These are phyloP conservation scores for Mycogone perniciosa DNA, from an alignment of 2,329 filamentous ascomycete genomes.

Conservation along the genomic window DNA sequence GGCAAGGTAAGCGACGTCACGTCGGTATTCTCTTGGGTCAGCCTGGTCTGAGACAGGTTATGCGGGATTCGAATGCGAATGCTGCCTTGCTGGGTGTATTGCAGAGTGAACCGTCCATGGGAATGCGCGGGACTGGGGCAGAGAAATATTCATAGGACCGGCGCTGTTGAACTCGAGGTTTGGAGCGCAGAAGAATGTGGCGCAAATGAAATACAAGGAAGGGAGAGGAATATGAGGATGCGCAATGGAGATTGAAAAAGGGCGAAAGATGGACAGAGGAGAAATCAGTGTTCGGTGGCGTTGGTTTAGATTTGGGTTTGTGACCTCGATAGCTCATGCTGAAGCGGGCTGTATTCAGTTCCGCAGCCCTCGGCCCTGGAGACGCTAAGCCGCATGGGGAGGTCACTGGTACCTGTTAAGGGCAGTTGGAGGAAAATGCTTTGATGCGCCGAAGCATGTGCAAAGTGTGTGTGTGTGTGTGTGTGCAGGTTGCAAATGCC, in stretches of 20 bases:
- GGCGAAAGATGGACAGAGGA: neutral
- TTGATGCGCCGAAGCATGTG: conserved; percentile 5
- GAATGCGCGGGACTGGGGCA: conserved; percentile 1
- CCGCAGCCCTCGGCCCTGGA: neutral
- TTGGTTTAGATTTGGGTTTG: neutral
- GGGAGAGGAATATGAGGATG: neutral
- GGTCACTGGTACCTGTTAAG: conserved; percentile 8
- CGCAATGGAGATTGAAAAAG: conserved; percentile 1
- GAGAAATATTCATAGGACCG: neutral
- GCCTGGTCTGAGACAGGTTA: conserved; percentile 1
- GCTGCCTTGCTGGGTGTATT: neutral
- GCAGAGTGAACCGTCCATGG: conserved; percentile 13
- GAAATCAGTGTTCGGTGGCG: conserved; percentile 8
- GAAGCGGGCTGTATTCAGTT: no score
- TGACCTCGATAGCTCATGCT: no score
- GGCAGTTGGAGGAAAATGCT: conserved; percentile 3
- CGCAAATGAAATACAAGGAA: neutral
- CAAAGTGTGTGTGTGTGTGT: neutral
- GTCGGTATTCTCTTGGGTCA: conserved; percentile 9
- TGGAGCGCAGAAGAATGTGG: neutral
- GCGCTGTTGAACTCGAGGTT: neutral
- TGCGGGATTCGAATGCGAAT: neutral
- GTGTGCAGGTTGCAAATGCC: neutral
- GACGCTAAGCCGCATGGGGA: conserved; percentile 2
- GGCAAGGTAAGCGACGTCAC: conserved; percentile 6